A percentile compares a stretch with the other conserved stretches of the same genome.
Conservation (phyloP, 1,284 basidiomycete genomes). For the Apiotrichum porosum region DNA sequence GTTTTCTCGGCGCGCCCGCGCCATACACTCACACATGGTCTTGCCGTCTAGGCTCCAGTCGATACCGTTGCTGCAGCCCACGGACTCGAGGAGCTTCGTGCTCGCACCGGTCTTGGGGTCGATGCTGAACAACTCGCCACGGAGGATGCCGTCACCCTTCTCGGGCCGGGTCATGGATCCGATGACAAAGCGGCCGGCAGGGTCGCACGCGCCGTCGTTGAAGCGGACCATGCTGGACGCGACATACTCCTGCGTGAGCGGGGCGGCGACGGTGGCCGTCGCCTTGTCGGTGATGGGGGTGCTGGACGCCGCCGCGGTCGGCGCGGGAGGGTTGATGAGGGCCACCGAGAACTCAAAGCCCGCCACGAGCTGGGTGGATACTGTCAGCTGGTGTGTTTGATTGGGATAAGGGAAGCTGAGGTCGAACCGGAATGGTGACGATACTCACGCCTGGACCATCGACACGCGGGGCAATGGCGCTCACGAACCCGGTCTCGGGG, state of each 20-base stretch:
- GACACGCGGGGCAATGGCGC: conserved; percentile 30
- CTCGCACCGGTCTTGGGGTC: conserved; percentile 24
- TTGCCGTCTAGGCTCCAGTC: conserved; percentile 43
- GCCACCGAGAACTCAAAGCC: conserved; percentile 14
- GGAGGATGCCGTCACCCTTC: conserved; percentile 14
- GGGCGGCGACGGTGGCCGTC: conserved; percentile 14
- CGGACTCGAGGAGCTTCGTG: conserved; percentile 24
- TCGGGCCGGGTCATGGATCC: conserved; percentile 33
- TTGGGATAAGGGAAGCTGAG: too few species aligned
- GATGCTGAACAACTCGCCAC: conserved; percentile 36
- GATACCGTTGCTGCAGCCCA: conserved; percentile 44
- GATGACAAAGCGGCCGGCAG: conserved; percentile 35
- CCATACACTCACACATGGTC: conserved; percentile 36
- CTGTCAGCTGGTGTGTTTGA: too few species aligned
- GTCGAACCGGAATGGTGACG: too few species aligned
- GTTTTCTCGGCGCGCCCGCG: too few species aligned
- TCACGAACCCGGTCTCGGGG: conserved; percentile 29
- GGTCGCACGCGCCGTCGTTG: conserved; percentile 47
- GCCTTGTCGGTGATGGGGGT: neutral
- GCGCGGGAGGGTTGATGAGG: conserved; percentile 8
- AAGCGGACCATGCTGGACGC: conserved; percentile 30
- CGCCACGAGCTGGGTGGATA: conserved; percentile 12
- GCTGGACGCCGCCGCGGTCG: too few species aligned
- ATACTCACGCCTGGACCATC: conserved; percentile 24
- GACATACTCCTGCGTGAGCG: conserved; percentile 18